phyloP scores from a whole-genome alignment of 768 basidiomycete genomes.

The Collybiopsis confluens region DNA sequence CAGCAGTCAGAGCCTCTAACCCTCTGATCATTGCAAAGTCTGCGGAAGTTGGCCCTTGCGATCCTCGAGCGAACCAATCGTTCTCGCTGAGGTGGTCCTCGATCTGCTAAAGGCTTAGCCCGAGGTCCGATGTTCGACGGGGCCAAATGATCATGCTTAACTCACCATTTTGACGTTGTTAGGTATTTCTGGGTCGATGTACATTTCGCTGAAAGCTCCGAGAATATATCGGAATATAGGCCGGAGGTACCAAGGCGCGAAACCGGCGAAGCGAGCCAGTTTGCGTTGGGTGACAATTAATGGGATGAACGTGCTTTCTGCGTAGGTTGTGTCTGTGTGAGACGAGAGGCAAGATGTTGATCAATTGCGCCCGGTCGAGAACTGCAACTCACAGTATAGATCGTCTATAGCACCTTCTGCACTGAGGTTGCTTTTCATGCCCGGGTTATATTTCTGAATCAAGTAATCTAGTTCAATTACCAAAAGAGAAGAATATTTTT shows the following conservation, averaged over 20 bases:
- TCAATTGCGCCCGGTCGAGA: too few relatives aligned
- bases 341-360: background rate
- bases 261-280: background rate
- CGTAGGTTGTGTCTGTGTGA: constrained; percentile 31
- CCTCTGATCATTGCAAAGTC: constrained; percentile 3
- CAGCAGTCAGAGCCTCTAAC: background rate
- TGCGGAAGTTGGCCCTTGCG: background rate
- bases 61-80: constrained; percentile 5
- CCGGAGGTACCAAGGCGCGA: background rate
- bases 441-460: constrained; percentile 28
- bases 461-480: constrained; percentile 32
- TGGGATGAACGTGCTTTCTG: constrained; percentile 40
- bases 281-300: constrained; percentile 16
- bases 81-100: constrained; percentile 1
- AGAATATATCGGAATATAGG: background rate
- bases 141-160: too few relatives aligned
- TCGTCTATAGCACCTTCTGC: constrained; percentile 27
- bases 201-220: background rate
- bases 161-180: constrained; percentile 1
- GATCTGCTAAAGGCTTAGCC: background rate
- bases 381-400: constrained; percentile 33
- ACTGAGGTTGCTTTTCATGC: constrained; percentile 25
- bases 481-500: too few relatives aligned
- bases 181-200: background rate
- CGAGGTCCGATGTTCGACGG: too few relatives aligned